Conservation (phyloP, 2,329 filamentous ascomycete species). For the Diaporthe eres region DNA sequence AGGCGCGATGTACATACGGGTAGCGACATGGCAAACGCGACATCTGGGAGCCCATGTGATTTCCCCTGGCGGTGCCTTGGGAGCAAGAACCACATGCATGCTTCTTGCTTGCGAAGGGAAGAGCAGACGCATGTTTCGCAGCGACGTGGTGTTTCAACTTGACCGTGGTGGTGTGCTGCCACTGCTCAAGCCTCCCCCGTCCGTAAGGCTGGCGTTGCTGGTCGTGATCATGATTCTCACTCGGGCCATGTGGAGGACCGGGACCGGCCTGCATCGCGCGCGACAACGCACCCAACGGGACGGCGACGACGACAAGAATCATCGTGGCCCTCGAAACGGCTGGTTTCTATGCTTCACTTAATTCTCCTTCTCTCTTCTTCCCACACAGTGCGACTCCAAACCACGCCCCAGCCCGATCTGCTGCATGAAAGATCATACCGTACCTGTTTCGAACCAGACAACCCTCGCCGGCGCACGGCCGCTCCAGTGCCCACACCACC, state of each 20-base stretch:
- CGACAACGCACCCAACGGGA: slow-evolving; percentile 1
- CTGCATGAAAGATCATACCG: slow-evolving; percentile 37
- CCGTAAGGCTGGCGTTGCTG: slow-evolving; percentile 21
- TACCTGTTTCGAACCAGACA: slow-evolving; percentile 39
- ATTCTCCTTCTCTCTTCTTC: background rate
- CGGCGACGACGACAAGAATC: background rate
- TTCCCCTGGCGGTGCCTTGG: background rate
- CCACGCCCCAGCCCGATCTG: slow-evolving; percentile 1
- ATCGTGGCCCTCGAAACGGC: slow-evolving; percentile 21
- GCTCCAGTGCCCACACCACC: background rate
- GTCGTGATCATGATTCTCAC: background rate
- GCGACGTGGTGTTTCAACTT: slow-evolving; percentile 26
- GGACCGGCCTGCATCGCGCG: slow-evolving; percentile 3
- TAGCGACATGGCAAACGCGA: slow-evolving; percentile 9
- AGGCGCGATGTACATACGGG: background rate
- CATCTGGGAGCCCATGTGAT: slow-evolving; percentile 9
- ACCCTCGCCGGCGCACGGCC: slow-evolving; percentile 32
- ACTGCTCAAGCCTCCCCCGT: slow-evolving; percentile 16
- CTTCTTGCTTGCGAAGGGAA: slow-evolving; percentile 19
- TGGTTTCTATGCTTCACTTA: background rate
- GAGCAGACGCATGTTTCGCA: slow-evolving; percentile 4
- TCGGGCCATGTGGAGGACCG: slow-evolving; percentile 1
- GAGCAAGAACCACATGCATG: background rate
- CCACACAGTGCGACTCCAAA: slow-evolving; percentile 6
- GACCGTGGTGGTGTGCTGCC: slow-evolving; percentile 16